Percentiles rank a stretch among this genome's conserved stretches.
These are phyloP conservation scores for Colletotrichum plurivorum DNA, from an alignment of 2,329 filamentous ascomycete species.

Conservation along the genomic window DNA sequence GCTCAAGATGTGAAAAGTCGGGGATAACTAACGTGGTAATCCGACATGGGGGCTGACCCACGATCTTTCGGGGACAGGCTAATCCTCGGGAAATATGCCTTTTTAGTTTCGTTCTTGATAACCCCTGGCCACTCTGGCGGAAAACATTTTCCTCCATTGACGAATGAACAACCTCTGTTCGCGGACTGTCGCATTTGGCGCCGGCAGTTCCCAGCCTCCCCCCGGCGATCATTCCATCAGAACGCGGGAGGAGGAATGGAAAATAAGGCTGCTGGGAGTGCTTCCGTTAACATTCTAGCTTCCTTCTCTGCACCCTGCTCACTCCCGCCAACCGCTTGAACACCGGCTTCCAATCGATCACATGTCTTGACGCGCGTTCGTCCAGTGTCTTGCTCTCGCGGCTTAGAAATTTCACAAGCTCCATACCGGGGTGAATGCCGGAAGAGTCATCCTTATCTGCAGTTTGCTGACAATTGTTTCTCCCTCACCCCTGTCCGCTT, in stretches of 20 bases:
- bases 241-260: slow-evolving; percentile 1
- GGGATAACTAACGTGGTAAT: not conserved
- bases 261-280: slow-evolving; percentile 1
- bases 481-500: too few relatives aligned
- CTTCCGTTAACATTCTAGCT: not conserved
- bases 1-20: not conserved
- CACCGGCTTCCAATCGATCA: slow-evolving; percentile 6
- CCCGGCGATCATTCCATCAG: slow-evolving; percentile 2
- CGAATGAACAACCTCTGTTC: slow-evolving; percentile 13
- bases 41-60: not conserved
- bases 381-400: not conserved
- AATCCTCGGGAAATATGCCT: not conserved
- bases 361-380: slow-evolving; percentile 12
- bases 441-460: not conserved
- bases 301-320: not conserved
- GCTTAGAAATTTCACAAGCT: slow-evolving; percentile 6
- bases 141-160: slow-evolving; percentile 19
- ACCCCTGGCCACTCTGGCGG: not conserved
- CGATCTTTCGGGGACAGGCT: not conserved
- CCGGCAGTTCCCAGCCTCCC: not conserved
- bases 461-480: too few relatives aligned
- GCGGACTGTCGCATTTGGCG: not conserved
- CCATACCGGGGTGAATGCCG: not conserved
- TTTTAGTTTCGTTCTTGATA: not conserved
- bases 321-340: too few relatives aligned